Conservation (phyloP, 2,329 filamentous ascomycete species). For the Trichoderma cornu-damae region DNA sequence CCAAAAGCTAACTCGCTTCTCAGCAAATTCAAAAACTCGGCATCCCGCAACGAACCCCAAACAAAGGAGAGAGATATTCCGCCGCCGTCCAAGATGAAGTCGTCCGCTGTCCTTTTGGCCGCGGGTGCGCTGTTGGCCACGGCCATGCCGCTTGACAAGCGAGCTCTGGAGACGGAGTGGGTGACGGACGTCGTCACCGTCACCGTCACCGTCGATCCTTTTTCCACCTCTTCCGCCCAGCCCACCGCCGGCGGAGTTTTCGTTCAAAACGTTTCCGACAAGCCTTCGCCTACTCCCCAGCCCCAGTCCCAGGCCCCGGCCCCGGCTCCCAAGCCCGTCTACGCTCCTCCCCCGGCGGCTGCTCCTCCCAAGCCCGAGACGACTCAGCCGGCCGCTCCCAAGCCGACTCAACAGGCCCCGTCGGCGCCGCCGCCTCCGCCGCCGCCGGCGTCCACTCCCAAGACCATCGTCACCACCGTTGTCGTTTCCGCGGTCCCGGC, state of each 20-base stretch:
- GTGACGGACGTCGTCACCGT: conserved; percentile 42
- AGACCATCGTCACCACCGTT: background rate
- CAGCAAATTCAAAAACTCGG: conserved; percentile 1
- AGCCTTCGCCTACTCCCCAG: conserved; percentile 12
- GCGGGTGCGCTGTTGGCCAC: conserved; percentile 43
- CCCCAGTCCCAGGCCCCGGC: no score
- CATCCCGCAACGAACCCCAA: background rate
- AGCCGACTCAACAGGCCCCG: background rate
- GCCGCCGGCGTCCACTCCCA: background rate
- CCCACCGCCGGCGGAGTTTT: conserved; percentile 25
- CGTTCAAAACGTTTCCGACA: conserved; percentile 22
- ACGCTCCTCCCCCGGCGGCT: no score
- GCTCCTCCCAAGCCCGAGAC: conserved; percentile 5
- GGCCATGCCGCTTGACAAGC: conserved; percentile 41
- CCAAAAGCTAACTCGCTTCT: conserved; percentile 10
- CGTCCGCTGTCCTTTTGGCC: conserved; percentile 43
- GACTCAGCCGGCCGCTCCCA: background rate
- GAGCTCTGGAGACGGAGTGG: conserved; percentile 37
- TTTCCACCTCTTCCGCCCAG: conserved; percentile 18
- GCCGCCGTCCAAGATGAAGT: conserved; percentile 44
- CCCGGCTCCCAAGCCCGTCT: conserved; percentile 7
- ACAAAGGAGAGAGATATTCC: conserved; percentile 3
- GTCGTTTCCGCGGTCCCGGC: background rate
- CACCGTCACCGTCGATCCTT: conserved; percentile 38
- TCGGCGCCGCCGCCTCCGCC: background rate